phyloP scores from a whole-genome alignment of 139 green algal species.

The Auxenochlorella protothecoides region DNA sequence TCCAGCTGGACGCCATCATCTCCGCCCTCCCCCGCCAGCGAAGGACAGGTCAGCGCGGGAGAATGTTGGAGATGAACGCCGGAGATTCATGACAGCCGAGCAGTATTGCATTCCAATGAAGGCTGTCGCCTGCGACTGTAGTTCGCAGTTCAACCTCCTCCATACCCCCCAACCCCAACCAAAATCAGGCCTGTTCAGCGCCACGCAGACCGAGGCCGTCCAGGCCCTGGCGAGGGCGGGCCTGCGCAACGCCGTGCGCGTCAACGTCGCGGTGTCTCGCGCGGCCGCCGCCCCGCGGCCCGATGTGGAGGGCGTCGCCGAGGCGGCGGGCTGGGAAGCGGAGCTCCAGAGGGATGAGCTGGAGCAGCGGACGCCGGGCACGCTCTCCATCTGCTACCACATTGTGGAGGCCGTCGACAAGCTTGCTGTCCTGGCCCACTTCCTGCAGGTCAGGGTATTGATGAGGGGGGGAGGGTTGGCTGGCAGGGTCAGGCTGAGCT shows the following conservation, averaged over 20 bases:
- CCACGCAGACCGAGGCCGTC: conserved; percentile 95
- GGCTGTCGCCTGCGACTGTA: too few relatives aligned
- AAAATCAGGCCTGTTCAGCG: conserved; percentile 72
- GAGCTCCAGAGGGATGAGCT: not conserved
- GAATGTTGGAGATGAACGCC: conserved; percentile 47
- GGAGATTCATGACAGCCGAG: too few relatives aligned
- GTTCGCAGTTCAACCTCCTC: too few relatives aligned
- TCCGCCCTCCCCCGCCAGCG: conserved; percentile 62
- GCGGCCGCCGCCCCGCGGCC: too few relatives aligned
- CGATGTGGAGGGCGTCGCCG: too few relatives aligned
- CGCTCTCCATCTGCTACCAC: conserved; percentile 35
- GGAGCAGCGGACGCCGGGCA: conserved; percentile 53
- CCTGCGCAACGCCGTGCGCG: conserved; percentile 79
- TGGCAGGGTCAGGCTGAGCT: too few relatives aligned
- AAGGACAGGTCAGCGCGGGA: conserved; percentile 43
- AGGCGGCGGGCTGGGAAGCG: too few relatives aligned
- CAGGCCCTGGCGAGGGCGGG: conserved; percentile 86
- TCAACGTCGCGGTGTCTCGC: conserved; percentile 18
- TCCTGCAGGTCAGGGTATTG: conserved; percentile 23
- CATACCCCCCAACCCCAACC: too few relatives aligned
- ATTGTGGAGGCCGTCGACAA: conserved; percentile 51
- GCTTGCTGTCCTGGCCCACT: conserved; percentile 52
- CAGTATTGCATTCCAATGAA: too few relatives aligned
- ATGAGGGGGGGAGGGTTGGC: too few relatives aligned
- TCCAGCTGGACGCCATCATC: conserved; percentile 88